These are phyloP conservation scores for Karstenula rhodostoma DNA, from an alignment of 2,329 filamentous ascomycete genomes.

Conservation along the genomic window DNA sequence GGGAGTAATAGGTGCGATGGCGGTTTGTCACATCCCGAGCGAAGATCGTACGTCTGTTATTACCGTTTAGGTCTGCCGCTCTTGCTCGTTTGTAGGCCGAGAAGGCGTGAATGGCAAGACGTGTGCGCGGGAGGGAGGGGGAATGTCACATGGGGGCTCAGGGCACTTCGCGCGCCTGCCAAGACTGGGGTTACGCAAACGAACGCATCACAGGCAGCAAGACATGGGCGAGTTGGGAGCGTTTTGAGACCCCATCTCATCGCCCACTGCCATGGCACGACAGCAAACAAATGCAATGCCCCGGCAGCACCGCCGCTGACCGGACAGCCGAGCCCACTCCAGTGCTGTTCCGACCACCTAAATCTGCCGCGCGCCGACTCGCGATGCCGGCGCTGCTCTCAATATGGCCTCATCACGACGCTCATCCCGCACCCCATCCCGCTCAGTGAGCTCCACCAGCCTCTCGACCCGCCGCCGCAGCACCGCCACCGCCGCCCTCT, in stretches of 20 bases:
- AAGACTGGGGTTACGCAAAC: conserved; percentile 1
- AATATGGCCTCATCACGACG: conserved; percentile 41
- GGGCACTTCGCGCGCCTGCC: background rate
- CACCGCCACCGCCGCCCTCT: conserved; percentile 26
- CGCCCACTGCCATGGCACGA: conserved; percentile 13
- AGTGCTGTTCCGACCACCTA: background rate
- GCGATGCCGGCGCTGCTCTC: conserved; percentile 27
- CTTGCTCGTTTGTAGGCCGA: background rate
- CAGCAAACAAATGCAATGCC: background rate
- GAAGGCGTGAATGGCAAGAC: background rate
- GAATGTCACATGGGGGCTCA: too few relatives aligned
- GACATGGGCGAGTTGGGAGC: background rate
- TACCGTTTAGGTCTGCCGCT: too few relatives aligned
- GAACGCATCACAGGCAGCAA: background rate
- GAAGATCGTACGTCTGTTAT: background rate
- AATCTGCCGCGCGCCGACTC: conserved; percentile 13
- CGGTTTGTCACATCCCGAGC: background rate
- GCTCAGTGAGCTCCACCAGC: conserved; percentile 42
- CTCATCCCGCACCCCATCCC: conserved; percentile 36
- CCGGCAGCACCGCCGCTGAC: conserved; percentile 6
- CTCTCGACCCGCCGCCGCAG: conserved; percentile 26
- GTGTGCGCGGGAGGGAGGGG: background rate
- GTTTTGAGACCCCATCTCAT: conserved; percentile 5
- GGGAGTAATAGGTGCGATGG: background rate
- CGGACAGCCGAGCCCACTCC: background rate